Conservation (phyloP, 495 filamentous ascomycete genomes). For the Hypoxylon cercidicola region DNA sequence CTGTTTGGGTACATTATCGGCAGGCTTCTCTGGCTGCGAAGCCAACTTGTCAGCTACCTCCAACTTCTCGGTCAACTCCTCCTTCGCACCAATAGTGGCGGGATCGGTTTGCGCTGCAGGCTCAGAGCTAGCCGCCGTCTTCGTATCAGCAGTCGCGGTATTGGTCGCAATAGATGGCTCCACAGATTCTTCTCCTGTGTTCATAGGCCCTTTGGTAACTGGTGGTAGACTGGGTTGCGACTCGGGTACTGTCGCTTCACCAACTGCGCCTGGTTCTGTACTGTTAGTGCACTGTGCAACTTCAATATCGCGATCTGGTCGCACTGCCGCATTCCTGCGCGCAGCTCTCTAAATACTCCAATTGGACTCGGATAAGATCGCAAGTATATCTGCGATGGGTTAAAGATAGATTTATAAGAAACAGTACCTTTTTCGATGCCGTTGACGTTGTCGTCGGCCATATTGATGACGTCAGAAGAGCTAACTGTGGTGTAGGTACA, state of each 20-base stretch:
- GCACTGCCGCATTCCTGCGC: conserved; percentile 26
- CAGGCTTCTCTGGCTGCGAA: conserved; percentile 36
- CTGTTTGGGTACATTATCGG: conserved; percentile 25
- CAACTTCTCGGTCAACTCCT: conserved; percentile 30
- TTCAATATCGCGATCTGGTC: conserved; percentile 26
- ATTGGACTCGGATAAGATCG: conserved; percentile 34
- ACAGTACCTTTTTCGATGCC: conserved; percentile 54
- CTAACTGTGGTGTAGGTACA: conserved; percentile 22
- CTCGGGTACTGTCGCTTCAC: conserved; percentile 31
- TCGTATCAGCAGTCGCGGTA: conserved; percentile 11
- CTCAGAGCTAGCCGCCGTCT: conserved; percentile 26
- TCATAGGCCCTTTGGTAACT: conserved; percentile 25
- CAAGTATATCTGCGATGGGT: conserved; percentile 11
- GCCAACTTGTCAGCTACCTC: conserved; percentile 27
- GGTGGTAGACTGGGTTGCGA: conserved; percentile 31
- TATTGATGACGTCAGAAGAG: conserved; percentile 58
- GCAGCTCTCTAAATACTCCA: conserved; percentile 16
- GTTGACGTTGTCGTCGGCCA: conserved; percentile 50
- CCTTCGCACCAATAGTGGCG: conserved; percentile 24
- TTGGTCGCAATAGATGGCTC: conserved; percentile 29
- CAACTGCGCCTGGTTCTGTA: conserved; percentile 31
- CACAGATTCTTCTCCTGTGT: conserved; percentile 28
- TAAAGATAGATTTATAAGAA: conserved; percentile 7
- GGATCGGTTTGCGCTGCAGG: conserved; percentile 28
- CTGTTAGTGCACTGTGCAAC: conserved; percentile 46